phyloP scores from a whole-genome alignment of 1,284 basidiomycete species.

The Fomes fomentarius region DNA sequence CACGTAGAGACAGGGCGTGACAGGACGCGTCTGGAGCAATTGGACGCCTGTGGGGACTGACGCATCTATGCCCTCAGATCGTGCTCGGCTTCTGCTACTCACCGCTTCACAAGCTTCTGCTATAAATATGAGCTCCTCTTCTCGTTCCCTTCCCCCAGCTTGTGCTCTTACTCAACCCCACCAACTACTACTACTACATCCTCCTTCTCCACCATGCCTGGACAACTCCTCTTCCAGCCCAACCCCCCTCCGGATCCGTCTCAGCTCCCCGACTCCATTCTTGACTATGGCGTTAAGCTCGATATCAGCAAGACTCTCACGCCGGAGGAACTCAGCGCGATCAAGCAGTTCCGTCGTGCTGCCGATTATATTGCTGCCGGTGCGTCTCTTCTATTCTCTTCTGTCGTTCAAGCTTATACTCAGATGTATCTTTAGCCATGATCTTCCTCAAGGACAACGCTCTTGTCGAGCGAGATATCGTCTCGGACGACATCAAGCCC shows the following conservation, averaged over 20 bases:
- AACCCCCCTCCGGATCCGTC: conserved; percentile 70
- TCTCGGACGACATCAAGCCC: conserved; percentile 72
- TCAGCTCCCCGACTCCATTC: conserved; percentile 53
- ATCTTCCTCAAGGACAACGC: conserved; percentile 81
- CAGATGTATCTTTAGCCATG: conserved; percentile 52
- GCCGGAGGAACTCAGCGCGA: conserved; percentile 49
- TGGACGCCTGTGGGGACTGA: neutral
- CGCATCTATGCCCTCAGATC: neutral
- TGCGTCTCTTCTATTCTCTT: conserved; percentile 29
- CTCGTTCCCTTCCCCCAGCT: conserved; percentile 3
- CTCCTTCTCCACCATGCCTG: conserved; percentile 50
- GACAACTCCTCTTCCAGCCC: conserved; percentile 53
- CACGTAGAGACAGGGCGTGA: conserved; percentile 9
- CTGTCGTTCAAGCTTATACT: neutral
- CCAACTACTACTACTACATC: conserved; percentile 2
- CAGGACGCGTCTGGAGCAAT: conserved; percentile 17
- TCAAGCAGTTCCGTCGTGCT: conserved; percentile 59
- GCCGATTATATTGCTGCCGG: conserved; percentile 71
- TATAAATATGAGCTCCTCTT: conserved; percentile 21
- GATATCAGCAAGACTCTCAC: conserved; percentile 47
- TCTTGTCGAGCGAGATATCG: conserved; percentile 64
- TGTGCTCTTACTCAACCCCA: conserved; percentile 2
- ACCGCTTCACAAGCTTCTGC: neutral
- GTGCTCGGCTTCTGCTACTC: neutral
- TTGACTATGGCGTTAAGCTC: conserved; percentile 48